These are phyloP conservation scores for Candida koratica DNA, from an alignment of 805 yeast species.

Conservation along the genomic window DNA sequence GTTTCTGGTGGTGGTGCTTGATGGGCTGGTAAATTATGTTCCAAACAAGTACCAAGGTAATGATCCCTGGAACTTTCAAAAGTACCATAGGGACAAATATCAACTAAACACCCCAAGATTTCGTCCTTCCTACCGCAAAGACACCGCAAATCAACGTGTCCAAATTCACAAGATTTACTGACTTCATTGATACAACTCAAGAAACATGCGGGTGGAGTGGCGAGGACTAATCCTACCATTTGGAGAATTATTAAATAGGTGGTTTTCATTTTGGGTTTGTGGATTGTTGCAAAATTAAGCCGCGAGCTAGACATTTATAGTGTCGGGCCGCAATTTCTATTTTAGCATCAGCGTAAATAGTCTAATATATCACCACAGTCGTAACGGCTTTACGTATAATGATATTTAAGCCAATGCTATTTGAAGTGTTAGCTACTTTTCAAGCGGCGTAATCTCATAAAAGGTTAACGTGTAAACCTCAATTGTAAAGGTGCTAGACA, in stretches of 20 bases:
- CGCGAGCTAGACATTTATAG: no score
- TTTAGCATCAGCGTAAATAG: no score
- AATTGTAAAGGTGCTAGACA: no score
- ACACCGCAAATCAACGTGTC: conserved; percentile 36
- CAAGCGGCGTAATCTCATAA: no score
- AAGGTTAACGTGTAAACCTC: no score
- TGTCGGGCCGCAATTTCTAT: no score
- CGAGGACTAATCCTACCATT: background rate
- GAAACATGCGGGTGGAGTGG: conserved; percentile 50
- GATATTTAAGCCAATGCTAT: no score
- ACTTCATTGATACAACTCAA: conserved; percentile 39
- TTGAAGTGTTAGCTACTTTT: no score
- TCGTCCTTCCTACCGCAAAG: conserved; percentile 36
- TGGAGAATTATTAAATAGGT: background rate
- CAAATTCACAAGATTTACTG: conserved; percentile 29
- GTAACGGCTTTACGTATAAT: no score
- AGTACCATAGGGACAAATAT: conserved; percentile 42
- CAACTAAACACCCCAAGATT: conserved; percentile 42
- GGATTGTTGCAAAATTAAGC: conserved; percentile 5
- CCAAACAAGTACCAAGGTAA: conserved; percentile 46
- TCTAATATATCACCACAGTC: no score
- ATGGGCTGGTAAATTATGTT: conserved; percentile 22
- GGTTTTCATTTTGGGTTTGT: conserved; percentile 1
- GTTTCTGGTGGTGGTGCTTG: conserved; percentile 12
- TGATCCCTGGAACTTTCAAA: conserved; percentile 47